Evolutionary conservation across 345 rosid species (phyloP).

Genomic region (Acer yangbiense): DNA sequence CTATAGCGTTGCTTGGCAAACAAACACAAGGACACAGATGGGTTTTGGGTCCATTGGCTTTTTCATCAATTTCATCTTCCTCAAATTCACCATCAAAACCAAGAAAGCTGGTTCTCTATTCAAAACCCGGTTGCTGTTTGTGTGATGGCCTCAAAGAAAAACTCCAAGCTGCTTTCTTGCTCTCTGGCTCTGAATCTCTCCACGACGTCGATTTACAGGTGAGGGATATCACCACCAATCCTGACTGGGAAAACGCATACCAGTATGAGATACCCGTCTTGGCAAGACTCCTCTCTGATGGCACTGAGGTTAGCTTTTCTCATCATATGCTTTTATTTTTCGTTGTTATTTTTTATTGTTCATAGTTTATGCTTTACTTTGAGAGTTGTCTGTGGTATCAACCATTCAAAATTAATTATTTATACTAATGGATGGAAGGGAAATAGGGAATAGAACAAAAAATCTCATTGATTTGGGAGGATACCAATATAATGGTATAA

Average conservation of each 20-base stretch:
- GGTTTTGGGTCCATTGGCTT: conserved; percentile 35
- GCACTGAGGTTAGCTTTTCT: conserved; percentile 52
- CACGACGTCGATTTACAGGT: conserved; percentile 74
- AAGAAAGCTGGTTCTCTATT: conserved; percentile 69
- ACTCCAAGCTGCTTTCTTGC: conserved; percentile 73
- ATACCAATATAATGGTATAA: too few species aligned
- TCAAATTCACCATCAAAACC: conserved; percentile 22
- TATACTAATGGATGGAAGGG: neutral
- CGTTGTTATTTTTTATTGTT: neutral
- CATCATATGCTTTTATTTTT: neutral
- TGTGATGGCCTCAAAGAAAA: conserved; percentile 97
- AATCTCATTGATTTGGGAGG: neutral
- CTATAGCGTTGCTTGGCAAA: conserved; percentile 30
- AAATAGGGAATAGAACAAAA: neutral
- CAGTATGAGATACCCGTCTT: conserved; percentile 82
- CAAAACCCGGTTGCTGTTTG: conserved; percentile 90
- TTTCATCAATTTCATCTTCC: conserved; percentile 18
- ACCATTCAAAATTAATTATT: neutral
- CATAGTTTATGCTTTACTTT: neutral
- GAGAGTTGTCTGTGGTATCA: neutral
- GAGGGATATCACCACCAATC: conserved; percentile 75
- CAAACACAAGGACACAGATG: conserved; percentile 31
- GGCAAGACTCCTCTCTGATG: conserved; percentile 67
- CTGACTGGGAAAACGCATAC: conserved; percentile 79
- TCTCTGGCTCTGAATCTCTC: conserved; percentile 65